These are phyloP conservation scores for Podospora didyma DNA, from an alignment of 495 filamentous ascomycete genomes.

Conservation along the genomic window DNA sequence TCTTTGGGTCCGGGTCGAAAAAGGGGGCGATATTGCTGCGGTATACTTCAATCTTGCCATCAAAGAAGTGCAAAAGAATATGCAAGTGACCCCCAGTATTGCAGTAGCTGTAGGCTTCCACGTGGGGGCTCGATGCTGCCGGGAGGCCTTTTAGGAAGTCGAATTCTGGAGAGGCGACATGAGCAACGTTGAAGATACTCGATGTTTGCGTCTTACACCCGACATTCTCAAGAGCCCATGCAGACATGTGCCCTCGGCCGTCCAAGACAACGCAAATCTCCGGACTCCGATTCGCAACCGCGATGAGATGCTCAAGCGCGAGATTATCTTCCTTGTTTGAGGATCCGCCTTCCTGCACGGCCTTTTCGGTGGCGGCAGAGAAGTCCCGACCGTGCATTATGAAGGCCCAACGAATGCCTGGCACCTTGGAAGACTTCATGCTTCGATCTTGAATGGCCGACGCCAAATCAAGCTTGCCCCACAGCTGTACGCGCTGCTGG, in stretches of 20 bases:
- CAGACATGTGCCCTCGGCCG: slow-evolving; percentile 80
- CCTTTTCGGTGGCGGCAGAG: slow-evolving; percentile 67
- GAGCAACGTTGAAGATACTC: slow-evolving; percentile 81
- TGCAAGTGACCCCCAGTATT: slow-evolving; percentile 60
- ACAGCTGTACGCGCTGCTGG: slow-evolving; percentile 67
- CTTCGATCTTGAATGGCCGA: slow-evolving; percentile 64
- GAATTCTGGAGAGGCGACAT: slow-evolving; percentile 62
- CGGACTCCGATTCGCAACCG: slow-evolving; percentile 78
- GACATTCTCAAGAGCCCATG: slow-evolving; percentile 90
- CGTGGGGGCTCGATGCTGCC: slow-evolving; percentile 43
- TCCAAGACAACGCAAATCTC: slow-evolving; percentile 88
- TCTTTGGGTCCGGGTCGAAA: slow-evolving; percentile 71
- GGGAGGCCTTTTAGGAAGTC: slow-evolving; percentile 52
- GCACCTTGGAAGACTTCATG: slow-evolving; percentile 27
- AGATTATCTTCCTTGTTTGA: slow-evolving; percentile 54
- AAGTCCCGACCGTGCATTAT: slow-evolving; percentile 84
- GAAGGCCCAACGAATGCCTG: slow-evolving; percentile 64
- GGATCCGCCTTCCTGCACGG: slow-evolving; percentile 53
- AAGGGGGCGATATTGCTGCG: slow-evolving; percentile 73
- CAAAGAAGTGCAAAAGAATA: slow-evolving; percentile 82
- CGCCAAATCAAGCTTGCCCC: slow-evolving; percentile 77
- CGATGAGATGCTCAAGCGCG: slow-evolving; percentile 76
- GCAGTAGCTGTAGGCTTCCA: slow-evolving; percentile 72
- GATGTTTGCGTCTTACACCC: slow-evolving; percentile 66
- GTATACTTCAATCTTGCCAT: slow-evolving; percentile 79